Base-by-base conservation (phyloP, 768 basidiomycete species). In the Phanerodontia chrysosporium region DNA sequence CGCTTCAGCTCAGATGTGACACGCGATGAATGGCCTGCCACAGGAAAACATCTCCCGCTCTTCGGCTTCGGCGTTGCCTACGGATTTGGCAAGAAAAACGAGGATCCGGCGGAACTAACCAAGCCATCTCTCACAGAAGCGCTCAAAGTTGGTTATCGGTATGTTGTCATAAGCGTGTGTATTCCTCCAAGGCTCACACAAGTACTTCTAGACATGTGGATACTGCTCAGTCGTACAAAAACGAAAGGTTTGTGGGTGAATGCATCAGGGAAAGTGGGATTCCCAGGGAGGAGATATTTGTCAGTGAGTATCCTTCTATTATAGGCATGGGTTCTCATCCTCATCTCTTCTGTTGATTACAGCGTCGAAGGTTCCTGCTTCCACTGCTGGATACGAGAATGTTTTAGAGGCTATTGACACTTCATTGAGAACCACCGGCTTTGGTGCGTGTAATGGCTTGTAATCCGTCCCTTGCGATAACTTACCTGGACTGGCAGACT, bases 171-270 rank as follows among this genome's bases (percentile, higher is more conserved):
- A 18, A 57, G 13, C n/a, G n/a, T n/a, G n/a, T n/a, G n/a, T n/a
- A n/a, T n/a, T n/a, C n/a, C n/a, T n/a, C 16, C 9, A 49, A 45
- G 2, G 39, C 46, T 6, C 24, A 25, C 35, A 35, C 39, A 22
- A 18, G 18, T 32, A n/a, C n/a, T n/a, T n/a, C n/a, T 25, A 89
- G 89, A 57, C 90, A 89, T 58, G 74, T 91, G 45, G 90, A 92
- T 69, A 81, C 86, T 0, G 90, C 90, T 1, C 86, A 86, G 62
- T 74, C 76, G 35, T 92, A 91, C 68, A 74, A 72, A 58, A 89
- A 89, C 60, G 87, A 90, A 67, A 77, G 76, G 2, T 75, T 75
- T 9, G 87, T 89, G 14, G 85, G 83, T 1, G 76, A 80, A 27
- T 86, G 85, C 1, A 68, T 87, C 24, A 73, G 74, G 58, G 83